Evolutionary conservation across 306 rosid species (phyloP), one percentile per base, ranked within the genome.

Genomic region (Lotus japonicus): DNA sequence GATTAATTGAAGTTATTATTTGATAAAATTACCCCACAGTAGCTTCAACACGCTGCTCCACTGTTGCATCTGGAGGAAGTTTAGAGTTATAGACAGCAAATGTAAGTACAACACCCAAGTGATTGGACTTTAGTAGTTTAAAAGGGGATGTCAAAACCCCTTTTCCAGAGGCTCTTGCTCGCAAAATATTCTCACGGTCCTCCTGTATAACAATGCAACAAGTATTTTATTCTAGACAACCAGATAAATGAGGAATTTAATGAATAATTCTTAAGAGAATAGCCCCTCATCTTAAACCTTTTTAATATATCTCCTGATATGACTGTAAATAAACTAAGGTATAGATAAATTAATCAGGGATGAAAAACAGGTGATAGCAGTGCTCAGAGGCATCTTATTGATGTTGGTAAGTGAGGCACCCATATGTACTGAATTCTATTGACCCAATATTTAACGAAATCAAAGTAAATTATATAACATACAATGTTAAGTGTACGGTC

Each of bases 81-180:
- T 85, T 85, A 55, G 75, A 55, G 71, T 82, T 57, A 72, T 86
- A 94, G 69, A 94, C 97, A 60, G 97, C 87, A 74, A 90, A 94
- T 39, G 98, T 94, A 76, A 94, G 97, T 33, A 94, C 96, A 45
- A 94, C 98, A 28, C 98, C 98, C 14, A 90, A 64, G 70, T 94
- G 84, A 79, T 90, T 94, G 57, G 98, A 94, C 81, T 94, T 94
- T 31, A 94, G 83, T 31, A 94, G 86, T 82, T 90, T 94, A 79
- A 94, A 94, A 64, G 98, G 98, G 70, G 98, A 90, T 44, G 98
- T 94, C 53, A 94, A 76, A 46, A 90, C 98, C 64, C 97, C 98
- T 77, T 88, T 94, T 66, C 90, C 96, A 3, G 92, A 82, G 51
- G 92, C 88, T 76, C 98, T 86, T 71, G 97, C 97, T 70, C 97